A percentile compares a stretch with the other conserved stretches of the same genome.
Conservation (phyloP, 345 rosid genomes). For the Sonneratia caseolaris region DNA sequence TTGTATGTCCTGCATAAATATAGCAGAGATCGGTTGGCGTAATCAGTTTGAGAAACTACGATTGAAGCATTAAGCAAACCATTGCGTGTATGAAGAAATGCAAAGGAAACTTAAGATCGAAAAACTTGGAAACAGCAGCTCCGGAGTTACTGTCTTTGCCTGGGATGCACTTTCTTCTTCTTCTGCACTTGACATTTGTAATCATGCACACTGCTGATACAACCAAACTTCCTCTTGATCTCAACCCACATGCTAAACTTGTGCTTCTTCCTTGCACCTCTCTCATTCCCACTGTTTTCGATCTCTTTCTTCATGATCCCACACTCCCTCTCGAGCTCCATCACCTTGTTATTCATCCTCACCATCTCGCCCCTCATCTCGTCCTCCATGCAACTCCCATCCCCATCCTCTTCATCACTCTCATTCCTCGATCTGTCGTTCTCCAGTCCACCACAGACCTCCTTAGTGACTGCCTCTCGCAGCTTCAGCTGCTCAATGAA, state of each 20-base stretch:
- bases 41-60: not conserved
- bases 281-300: conserved; percentile 18
- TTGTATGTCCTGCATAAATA: no score
- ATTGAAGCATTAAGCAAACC: not conserved
- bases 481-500: conserved; percentile 51
- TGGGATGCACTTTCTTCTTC: conserved; percentile 53
- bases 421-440: conserved; percentile 11
- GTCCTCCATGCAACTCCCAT: conserved; percentile 20
- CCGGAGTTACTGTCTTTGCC: not conserved
- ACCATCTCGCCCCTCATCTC: conserved; percentile 34
- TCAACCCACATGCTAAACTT: conserved; percentile 56
- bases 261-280: conserved; percentile 20
- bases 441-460: conserved; percentile 20
- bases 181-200: conserved; percentile 42
- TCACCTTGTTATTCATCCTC: conserved; percentile 55
- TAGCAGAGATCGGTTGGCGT: not conserved
- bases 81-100: not conserved
- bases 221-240: conserved; percentile 86
- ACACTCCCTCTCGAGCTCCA: conserved; percentile 47
- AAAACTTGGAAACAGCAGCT: not conserved
- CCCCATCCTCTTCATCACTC: conserved; percentile 15
- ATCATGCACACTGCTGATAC: conserved; percentile 38
- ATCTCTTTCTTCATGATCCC: conserved; percentile 42
- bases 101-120: not conserved
- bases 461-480: conserved; percentile 34